phyloP scores from a whole-genome alignment of 768 basidiomycete genomes.

The Termitomyces sp. region DNA sequence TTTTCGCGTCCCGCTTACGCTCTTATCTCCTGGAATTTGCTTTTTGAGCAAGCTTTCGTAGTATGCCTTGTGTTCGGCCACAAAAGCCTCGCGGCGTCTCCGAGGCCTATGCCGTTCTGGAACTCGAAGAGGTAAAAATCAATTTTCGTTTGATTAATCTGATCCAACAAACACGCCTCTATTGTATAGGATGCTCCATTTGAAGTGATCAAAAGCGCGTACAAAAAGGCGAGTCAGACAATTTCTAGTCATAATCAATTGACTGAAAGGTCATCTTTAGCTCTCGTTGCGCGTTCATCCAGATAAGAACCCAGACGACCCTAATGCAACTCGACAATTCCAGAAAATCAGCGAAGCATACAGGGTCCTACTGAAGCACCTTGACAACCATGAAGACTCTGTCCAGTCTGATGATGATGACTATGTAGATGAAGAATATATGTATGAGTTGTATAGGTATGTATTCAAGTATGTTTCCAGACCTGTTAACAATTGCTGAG shows the following conservation, averaged over 20 bases:
- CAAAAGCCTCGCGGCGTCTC: constrained; percentile 6
- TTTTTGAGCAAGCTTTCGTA: background rate
- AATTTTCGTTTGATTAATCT: background rate
- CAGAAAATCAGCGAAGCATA: constrained; percentile 69
- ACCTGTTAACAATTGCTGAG: background rate
- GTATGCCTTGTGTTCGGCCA: constrained; percentile 7
- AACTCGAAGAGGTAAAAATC: constrained; percentile 45
- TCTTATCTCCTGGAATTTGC: background rate
- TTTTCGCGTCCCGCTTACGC: constrained; percentile 17
- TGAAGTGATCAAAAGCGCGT: constrained; percentile 60
- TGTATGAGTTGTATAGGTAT: constrained; percentile 35
- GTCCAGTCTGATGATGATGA: constrained; percentile 27
- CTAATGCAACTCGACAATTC: constrained; percentile 61
- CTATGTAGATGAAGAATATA: constrained; percentile 26
- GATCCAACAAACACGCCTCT: background rate
- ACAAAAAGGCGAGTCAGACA: constrained; percentile 52
- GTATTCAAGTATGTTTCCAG: constrained; percentile 1
- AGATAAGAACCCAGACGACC: constrained; percentile 68
- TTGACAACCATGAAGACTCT: constrained; percentile 32
- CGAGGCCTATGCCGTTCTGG: constrained; percentile 38
- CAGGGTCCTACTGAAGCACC: constrained; percentile 48
- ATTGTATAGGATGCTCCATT: constrained; percentile 50
- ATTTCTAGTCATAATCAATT: background rate
- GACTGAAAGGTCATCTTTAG: constrained; percentile 21
- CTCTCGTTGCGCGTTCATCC: constrained; percentile 67